Evolutionary conservation across 257 asterid genomes (phyloP).

Genomic region (Dorcoceras hygrometricum): DNA sequence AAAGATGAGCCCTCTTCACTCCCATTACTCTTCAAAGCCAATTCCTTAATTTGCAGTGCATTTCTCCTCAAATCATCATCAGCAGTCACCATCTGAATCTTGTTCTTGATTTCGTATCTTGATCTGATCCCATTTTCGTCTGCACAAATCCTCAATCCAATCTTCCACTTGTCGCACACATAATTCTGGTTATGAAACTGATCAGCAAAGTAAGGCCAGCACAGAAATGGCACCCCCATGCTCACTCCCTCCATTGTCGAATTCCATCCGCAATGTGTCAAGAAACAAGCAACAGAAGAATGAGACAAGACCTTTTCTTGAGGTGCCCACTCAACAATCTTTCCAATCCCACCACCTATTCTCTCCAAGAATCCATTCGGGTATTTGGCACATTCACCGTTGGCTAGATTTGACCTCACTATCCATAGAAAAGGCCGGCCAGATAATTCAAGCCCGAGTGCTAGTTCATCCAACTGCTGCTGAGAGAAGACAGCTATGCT

Average conservation of each 20-base stretch:
- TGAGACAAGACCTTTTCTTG: slow-evolving; percentile 40
- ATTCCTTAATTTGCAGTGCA: slow-evolving; percentile 35
- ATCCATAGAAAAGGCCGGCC: slow-evolving; percentile 45
- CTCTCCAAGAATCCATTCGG: slow-evolving; percentile 38
- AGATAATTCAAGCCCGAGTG: slow-evolving; percentile 42
- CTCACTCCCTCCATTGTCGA: slow-evolving; percentile 37
- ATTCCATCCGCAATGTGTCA: slow-evolving; percentile 51
- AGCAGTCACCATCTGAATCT: slow-evolving; percentile 24
- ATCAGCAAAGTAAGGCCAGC: slow-evolving; percentile 47
- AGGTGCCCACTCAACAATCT: slow-evolving; percentile 44
- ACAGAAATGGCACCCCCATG: slow-evolving; percentile 36
- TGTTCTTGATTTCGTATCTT: slow-evolving; percentile 36
- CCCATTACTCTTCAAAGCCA: slow-evolving; percentile 22
- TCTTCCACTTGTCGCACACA: slow-evolving; percentile 40
- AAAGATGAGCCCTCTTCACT: slow-evolving; percentile 39
- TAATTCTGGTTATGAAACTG: slow-evolving; percentile 35
- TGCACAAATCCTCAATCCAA: slow-evolving; percentile 31
- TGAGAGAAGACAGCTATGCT: slow-evolving; percentile 37
- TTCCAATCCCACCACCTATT: slow-evolving; percentile 27
- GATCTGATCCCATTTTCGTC: slow-evolving; percentile 36
- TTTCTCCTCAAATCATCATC: slow-evolving; percentile 28
- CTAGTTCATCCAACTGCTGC: slow-evolving; percentile 39
- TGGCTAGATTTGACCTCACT: slow-evolving; percentile 32
- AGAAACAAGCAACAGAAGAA: slow-evolving; percentile 33
- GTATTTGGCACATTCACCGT: slow-evolving; percentile 26